Conservation (phyloP, 768 basidiomycete species). For the Pleurotus pulmonarius region DNA sequence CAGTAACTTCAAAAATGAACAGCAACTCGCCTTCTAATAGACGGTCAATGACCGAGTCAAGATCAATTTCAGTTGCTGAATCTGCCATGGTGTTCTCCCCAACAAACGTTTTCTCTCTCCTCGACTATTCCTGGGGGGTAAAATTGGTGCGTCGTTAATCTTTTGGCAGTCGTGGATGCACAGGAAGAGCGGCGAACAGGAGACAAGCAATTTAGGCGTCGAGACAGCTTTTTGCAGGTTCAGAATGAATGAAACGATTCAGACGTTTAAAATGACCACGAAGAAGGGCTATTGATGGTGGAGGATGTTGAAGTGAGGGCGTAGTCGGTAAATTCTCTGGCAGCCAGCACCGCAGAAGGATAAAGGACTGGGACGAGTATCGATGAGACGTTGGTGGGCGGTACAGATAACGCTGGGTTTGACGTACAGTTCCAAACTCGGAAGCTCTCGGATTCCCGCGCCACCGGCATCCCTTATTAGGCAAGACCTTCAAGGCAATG, state of each 20-base stretch:
- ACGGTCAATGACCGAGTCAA: conserved; percentile 99
- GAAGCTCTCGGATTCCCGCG: conserved; percentile 34
- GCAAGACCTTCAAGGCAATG: too few species aligned
- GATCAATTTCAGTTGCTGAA: conserved; percentile 88
- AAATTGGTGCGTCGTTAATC: background rate
- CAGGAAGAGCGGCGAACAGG: conserved; percentile 1
- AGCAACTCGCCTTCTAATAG: conserved; percentile 85
- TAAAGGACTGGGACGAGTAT: conserved; percentile 30
- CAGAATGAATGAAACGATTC: conserved; percentile 5
- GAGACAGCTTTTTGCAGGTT: conserved; percentile 9
- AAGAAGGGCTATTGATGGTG: background rate
- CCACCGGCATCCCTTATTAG: background rate
- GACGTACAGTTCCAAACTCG: conserved; percentile 35
- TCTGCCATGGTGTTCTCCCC: conserved; percentile 57
- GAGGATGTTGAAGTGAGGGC: background rate
- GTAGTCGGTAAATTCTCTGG: conserved; percentile 20
- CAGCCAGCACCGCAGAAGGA: conserved; percentile 16
- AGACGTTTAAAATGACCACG: background rate
- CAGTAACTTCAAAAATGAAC: conserved; percentile 10
- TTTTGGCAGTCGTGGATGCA: background rate
- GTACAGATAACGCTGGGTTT: conserved; percentile 37
- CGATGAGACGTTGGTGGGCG: conserved; percentile 38
- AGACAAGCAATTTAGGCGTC: background rate
- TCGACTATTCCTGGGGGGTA: background rate
- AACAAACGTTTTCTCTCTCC: conserved; percentile 2